Conservation (phyloP, 306 rosid species). For the Sesbania bispinosa region DNA sequence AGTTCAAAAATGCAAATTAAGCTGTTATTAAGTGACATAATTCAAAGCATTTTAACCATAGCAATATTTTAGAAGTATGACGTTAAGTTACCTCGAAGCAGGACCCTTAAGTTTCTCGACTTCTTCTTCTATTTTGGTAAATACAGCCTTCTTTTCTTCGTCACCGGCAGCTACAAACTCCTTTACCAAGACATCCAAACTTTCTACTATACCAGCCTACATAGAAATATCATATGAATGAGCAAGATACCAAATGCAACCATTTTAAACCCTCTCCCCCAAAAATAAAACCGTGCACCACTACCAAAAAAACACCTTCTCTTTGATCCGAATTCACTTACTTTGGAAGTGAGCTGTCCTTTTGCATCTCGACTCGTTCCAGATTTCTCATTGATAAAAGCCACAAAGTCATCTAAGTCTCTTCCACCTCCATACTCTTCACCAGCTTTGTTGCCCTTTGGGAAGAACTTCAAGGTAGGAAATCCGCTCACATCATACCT, state of each 20-base stretch:
- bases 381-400: conserved; percentile 67
- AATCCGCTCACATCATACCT: conserved; percentile 88
- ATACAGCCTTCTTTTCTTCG: conserved; percentile 67
- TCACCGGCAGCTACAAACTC: conserved; percentile 63
- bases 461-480: conserved; percentile 92
- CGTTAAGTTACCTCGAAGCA: conserved; percentile 59
- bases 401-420: conserved; percentile 76
- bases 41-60: not conserved
- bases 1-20: not conserved
- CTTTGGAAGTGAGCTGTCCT: conserved; percentile 77
- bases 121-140: conserved; percentile 66
- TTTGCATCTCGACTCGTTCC: conserved; percentile 76
- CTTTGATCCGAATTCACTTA: conserved; percentile 45
- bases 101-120: conserved; percentile 75
- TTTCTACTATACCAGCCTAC: conserved; percentile 77
- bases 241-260: conserved; percentile 12
- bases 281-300: not conserved
- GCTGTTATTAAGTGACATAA: not conserved
- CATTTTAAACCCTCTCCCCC: not conserved
- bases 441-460: conserved; percentile 76
- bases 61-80: not conserved
- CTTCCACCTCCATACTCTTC: conserved; percentile 90
- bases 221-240: conserved; percentile 22
- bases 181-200: conserved; percentile 66
- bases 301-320: too few relatives aligned